phyloP scores from a whole-genome alignment of 768 basidiomycete species.

The Holtermannia corniformis region DNA sequence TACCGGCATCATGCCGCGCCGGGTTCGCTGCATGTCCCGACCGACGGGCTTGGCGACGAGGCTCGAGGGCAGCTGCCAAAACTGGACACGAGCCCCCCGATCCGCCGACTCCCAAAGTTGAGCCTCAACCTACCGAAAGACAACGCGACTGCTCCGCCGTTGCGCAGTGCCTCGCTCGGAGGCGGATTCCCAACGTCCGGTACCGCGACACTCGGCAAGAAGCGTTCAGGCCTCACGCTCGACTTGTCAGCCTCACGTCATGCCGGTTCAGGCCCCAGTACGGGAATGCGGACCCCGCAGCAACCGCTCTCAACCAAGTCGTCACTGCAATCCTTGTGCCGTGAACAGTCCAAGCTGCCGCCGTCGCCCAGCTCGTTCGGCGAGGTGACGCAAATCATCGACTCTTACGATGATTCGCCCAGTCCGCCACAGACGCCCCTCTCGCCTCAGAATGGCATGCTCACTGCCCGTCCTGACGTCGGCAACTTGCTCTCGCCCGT shows the following conservation, averaged over 20 bases:
- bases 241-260: background rate
- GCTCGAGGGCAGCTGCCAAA: conserved; percentile 48
- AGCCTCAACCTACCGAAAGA: conserved; percentile 21
- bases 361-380: conserved; percentile 26
- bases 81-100: conserved; percentile 9
- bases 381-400: conserved; percentile 10
- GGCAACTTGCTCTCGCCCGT: too few relatives aligned
- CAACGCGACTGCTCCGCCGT: conserved; percentile 1
- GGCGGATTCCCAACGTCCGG: background rate
- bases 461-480: background rate
- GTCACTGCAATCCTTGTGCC: conserved; percentile 21
- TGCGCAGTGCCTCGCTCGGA: conserved; percentile 19
- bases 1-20: conserved; percentile 43
- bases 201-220: too few relatives aligned
- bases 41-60: conserved; percentile 55
- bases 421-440: background rate
- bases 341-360: conserved; percentile 21
- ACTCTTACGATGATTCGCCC: too few relatives aligned
- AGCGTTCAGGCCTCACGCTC: background rate
- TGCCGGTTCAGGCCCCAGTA: background rate
- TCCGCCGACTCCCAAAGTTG: conserved; percentile 23
- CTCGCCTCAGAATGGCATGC: background rate
- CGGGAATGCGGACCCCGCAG: background rate
- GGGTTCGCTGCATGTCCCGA: too few relatives aligned
- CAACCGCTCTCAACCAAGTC: background rate